phyloP scores from a whole-genome alignment of 225 moss, liverwort and hornwort species.

The Straminergon stramineum region DNA sequence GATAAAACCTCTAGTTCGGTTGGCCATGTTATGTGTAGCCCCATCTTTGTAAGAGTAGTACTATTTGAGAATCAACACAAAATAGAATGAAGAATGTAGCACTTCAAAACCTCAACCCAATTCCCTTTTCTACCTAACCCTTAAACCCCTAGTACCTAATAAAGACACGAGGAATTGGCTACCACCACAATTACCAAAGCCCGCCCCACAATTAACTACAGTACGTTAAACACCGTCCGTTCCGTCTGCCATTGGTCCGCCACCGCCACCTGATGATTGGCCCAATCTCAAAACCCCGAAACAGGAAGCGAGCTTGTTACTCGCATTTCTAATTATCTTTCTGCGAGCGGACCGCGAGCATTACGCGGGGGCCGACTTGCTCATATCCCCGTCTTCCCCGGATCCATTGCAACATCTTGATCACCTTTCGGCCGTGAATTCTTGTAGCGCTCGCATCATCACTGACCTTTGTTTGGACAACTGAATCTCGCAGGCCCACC shows the following conservation, averaged over 20 bases:
- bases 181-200: neutral
- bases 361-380: neutral
- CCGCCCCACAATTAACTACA: neutral
- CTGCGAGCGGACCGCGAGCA: neutral
- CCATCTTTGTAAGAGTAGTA: neutral
- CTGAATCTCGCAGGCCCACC: neutral
- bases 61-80: no score
- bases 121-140: neutral
- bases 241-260: neutral
- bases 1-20: neutral
- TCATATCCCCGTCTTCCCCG: neutral
- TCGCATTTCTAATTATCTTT: neutral
- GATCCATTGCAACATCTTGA: neutral
- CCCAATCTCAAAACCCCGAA: neutral
- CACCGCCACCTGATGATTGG: conserved; percentile 2
- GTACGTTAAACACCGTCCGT: neutral
- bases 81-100: neutral
- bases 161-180: neutral
- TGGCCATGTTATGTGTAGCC: no score
- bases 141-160: no score
- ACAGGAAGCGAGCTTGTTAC: neutral
- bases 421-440: neutral
- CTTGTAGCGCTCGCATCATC: neutral
- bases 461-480: neutral
- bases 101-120: no score